Percentiles rank a stretch among this genome's conserved stretches.
phyloP scores from a whole-genome alignment of 192 early-diverging fungal genomes.

The Rhizophagus sp. region DNA sequence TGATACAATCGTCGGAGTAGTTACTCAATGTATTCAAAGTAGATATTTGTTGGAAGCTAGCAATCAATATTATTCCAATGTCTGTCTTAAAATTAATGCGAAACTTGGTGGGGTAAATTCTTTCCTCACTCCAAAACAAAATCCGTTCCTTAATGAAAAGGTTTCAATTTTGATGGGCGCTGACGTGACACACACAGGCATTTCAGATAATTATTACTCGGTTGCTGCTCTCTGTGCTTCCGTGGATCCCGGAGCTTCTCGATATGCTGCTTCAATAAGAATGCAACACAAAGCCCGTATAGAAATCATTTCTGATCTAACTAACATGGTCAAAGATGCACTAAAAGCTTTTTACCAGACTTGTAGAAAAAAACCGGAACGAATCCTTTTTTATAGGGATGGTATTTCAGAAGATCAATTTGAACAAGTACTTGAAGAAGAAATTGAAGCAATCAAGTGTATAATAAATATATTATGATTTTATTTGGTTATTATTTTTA shows the following conservation, averaged over 20 bases:
- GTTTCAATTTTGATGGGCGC: constrained; percentile 86
- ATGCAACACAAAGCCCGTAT: constrained; percentile 47
- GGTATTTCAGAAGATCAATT: constrained; percentile 91
- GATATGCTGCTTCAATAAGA: constrained; percentile 35
- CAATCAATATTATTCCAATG: constrained; percentile 91
- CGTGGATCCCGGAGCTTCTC: neutral
- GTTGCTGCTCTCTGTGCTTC: constrained; percentile 51
- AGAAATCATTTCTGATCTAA: constrained; percentile 69
- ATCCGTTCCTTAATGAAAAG: constrained; percentile 65
- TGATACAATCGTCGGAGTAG: neutral
- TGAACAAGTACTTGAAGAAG: constrained; percentile 64
- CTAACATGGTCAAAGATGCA: constrained; percentile 48
- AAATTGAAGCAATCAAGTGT: constrained; percentile 63
- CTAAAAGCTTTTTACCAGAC: neutral
- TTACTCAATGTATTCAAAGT: constrained; percentile 69
- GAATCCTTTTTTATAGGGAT: constrained; percentile 84
- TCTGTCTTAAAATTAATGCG: constrained; percentile 91
- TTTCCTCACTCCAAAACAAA: constrained; percentile 54
- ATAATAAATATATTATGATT: neutral
- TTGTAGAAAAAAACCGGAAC: neutral
- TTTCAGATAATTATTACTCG: constrained; percentile 34
- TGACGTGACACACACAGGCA: constrained; percentile 61
- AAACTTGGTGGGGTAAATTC: constrained; percentile 72
- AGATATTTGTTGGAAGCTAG: constrained; percentile 62
- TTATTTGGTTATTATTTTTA: neutral